Percentiles rank a stretch among this genome's conserved stretches.
Conservation (phyloP, 2,329 filamentous ascomycete species). For the Penicillium paneum region DNA sequence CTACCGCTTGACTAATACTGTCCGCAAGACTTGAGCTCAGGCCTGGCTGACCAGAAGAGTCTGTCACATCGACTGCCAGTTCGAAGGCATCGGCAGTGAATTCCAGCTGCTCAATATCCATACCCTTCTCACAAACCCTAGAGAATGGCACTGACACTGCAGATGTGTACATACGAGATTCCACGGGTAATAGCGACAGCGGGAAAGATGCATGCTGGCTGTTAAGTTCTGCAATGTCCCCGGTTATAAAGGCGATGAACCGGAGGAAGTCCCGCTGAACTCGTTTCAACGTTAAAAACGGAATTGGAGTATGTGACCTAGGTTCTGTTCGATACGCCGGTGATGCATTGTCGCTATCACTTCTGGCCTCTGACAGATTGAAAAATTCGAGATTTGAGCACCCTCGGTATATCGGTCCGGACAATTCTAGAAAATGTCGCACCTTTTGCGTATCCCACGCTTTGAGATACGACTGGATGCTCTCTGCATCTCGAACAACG, state of each 20-base stretch:
- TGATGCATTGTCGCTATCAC: constrained; percentile 26
- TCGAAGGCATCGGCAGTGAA: constrained; percentile 67
- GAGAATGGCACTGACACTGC: constrained; percentile 62
- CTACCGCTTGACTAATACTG: constrained; percentile 57
- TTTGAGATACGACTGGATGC: constrained; percentile 62
- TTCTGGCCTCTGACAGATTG: constrained; percentile 61
- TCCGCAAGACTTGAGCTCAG: constrained; percentile 41
- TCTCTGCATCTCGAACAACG: constrained; percentile 61
- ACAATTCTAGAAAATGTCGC: constrained; percentile 54
- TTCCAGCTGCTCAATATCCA: constrained; percentile 64
- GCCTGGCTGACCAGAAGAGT: constrained; percentile 28
- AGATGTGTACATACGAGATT: constrained; percentile 64
- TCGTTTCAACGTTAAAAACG: constrained; percentile 65
- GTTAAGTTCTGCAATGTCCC: constrained; percentile 29
- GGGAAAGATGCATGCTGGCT: constrained; percentile 53
- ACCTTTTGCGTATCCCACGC: constrained; percentile 57
- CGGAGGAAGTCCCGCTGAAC: constrained; percentile 68
- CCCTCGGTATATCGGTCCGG: constrained; percentile 54
- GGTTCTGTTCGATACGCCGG: constrained; percentile 34
- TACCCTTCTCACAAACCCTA: constrained; percentile 50
- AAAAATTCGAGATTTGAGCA: constrained; percentile 75
- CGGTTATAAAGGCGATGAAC: constrained; percentile 61
- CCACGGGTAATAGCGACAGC: constrained; percentile 58
- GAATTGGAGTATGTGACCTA: constrained; percentile 47
- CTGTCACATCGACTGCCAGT: constrained; percentile 50